Evolutionary conservation across 139 green algal species (phyloP).

Genomic region (Micractinium conductrix): DNA sequence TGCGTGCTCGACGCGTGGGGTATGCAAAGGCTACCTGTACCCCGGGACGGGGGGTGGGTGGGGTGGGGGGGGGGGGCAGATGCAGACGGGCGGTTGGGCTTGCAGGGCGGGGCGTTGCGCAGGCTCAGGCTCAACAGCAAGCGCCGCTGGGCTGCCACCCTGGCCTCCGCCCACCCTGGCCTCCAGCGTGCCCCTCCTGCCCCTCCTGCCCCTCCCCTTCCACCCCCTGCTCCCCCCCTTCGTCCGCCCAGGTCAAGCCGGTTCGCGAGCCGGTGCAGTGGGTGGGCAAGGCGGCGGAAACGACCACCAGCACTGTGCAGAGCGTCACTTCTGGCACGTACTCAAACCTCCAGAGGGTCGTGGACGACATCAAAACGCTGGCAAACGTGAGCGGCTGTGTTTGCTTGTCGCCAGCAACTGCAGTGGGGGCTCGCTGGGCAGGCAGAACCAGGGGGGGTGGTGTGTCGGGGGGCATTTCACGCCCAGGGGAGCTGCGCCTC

Average conservation of each 20-base stretch:
- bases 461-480: too few species aligned
- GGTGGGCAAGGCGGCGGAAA: conserved; percentile 30
- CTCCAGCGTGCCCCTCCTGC: not conserved
- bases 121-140: not conserved
- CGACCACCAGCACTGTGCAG: conserved; percentile 23
- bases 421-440: too few species aligned
- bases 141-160: not conserved
- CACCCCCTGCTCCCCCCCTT: not conserved
- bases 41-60: too few species aligned
- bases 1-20: not conserved
- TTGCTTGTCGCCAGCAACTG: too few species aligned
- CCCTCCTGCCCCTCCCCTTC: not conserved
- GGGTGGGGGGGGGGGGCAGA: too few species aligned
- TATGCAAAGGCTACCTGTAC: too few species aligned
- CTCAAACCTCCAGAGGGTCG: conserved; percentile 17
- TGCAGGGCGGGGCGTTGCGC: too few species aligned
- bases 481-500: too few species aligned
- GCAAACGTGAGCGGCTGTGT: not conserved
- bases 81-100: too few species aligned
- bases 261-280: conserved; percentile 16
- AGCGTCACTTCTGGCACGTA: conserved; percentile 8
- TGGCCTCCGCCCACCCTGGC: not conserved
- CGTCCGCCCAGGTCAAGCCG: not conserved
- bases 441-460: too few species aligned
- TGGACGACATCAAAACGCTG: conserved; percentile 28